phyloP scores from a whole-genome alignment of 2,329 filamentous ascomycete species.

The Aspergillus sp. region DNA sequence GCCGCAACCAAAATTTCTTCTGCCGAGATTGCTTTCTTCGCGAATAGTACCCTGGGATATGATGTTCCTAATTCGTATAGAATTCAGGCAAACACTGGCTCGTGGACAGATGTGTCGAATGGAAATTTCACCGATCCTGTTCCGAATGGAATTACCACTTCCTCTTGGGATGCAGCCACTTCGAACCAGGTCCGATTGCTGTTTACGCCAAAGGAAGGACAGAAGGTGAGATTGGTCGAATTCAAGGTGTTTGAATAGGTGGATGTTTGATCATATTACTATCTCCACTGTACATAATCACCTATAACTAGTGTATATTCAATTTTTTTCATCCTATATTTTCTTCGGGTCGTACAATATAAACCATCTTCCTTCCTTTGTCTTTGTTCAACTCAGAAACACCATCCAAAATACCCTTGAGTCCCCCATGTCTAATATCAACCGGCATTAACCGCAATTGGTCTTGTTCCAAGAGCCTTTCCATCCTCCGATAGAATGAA shows the following conservation, averaged over 20 bases:
- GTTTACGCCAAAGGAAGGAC: conserved; percentile 6
- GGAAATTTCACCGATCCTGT: conserved; percentile 4
- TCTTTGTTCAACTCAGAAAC: too few species aligned
- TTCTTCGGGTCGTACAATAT: too few species aligned
- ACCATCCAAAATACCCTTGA: too few species aligned
- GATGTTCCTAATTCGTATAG: conserved; percentile 9
- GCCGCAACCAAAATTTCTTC: background rate
- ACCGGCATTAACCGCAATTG: too few species aligned
- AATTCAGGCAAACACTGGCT: conserved; percentile 6
- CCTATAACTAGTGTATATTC: too few species aligned
- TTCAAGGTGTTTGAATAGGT: conserved; percentile 9
- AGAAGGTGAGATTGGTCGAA: conserved; percentile 12
- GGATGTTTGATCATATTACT: too few species aligned
- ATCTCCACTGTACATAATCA: too few species aligned
- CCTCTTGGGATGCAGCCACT: conserved; percentile 7
- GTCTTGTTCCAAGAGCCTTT: too few species aligned
- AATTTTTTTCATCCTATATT: too few species aligned
- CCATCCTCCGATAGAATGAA: too few species aligned
- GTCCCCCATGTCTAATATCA: too few species aligned
- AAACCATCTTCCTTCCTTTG: too few species aligned
- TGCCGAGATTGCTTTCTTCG: conserved; percentile 14
- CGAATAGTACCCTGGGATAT: conserved; percentile 7
- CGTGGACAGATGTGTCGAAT: conserved; percentile 10
- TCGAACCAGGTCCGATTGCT: conserved; percentile 7
- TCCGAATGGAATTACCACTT: conserved; percentile 13